phyloP scores from a whole-genome alignment of 306 rosid species.

The Arachis hypogaea region DNA sequence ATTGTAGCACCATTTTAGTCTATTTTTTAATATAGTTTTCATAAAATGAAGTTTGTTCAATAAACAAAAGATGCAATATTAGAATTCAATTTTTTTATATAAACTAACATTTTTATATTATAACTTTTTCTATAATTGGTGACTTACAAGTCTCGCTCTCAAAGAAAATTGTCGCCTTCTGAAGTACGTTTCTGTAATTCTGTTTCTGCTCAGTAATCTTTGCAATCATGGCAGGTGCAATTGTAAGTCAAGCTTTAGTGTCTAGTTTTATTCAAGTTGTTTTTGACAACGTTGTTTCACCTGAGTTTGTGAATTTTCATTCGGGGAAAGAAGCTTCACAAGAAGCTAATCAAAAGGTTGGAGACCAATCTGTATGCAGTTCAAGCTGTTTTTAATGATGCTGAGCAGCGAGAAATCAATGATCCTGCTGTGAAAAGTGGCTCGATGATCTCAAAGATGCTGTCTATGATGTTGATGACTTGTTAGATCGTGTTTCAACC shows the following conservation, averaged over 20 bases:
- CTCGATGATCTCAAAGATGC: constrained; percentile 24
- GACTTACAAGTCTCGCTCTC: no score
- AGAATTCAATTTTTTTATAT: no score
- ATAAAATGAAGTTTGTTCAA: no score
- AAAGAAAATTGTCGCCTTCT: no score
- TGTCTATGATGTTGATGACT: constrained; percentile 4
- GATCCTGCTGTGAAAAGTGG: constrained; percentile 35
- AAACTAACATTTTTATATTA: no score
- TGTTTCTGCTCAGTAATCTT: neutral
- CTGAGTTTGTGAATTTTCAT: constrained; percentile 1
- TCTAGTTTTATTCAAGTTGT: constrained; percentile 20
- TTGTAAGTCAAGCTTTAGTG: constrained; percentile 20
- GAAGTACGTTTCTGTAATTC: neutral
- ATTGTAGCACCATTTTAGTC: no score
- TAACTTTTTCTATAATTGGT: no score
- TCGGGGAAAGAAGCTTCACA: neutral
- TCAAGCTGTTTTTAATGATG: constrained; percentile 35
- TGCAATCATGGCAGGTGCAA: constrained; percentile 9
- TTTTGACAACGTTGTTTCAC: constrained; percentile 32
- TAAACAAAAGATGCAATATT: no score
- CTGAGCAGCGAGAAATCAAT: constrained; percentile 33
- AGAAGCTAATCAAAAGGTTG: constrained; percentile 5
- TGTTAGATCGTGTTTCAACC: constrained; percentile 34
- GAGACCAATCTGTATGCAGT: neutral
- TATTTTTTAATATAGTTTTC: no score